Percentiles rank a stretch among this genome's conserved stretches.
Conservation (phyloP, 352 stramenopile species). For the Pythium brachiatum region DNA sequence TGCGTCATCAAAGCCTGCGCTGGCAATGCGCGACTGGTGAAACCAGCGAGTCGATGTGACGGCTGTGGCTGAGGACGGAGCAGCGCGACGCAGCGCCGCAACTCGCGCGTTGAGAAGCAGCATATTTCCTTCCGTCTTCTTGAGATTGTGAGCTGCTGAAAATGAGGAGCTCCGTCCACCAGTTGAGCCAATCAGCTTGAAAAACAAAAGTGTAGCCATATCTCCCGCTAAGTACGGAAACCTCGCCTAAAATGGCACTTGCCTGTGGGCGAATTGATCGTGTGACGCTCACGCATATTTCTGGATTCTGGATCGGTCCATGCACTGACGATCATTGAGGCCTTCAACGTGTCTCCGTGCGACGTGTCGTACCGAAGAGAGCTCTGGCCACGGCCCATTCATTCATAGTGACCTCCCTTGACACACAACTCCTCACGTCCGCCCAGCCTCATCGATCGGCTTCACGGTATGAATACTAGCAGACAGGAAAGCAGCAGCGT, state of each 20-base stretch:
- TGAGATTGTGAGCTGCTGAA: background rate
- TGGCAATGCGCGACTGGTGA: background rate
- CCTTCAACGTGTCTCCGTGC: no score
- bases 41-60: background rate
- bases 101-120: background rate
- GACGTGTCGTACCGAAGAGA: no score
- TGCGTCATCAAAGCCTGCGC: background rate
- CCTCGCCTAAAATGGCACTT: background rate
- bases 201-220: background rate
- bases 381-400: no score
- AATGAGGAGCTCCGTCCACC: constrained; percentile 1
- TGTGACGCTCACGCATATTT: background rate
- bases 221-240: background rate
- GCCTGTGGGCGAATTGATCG: background rate
- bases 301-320: background rate
- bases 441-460: no score
- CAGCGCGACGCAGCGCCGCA: background rate
- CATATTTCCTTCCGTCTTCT: background rate
- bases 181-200: constrained; percentile 2
- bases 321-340: no score
- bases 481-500: background rate
- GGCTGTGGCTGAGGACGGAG: background rate
- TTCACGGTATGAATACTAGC: no score
- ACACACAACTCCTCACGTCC: no score
- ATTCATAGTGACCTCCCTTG: no score